Percentiles rank a stretch among this genome's conserved stretches.
Conservation (phyloP, 1,284 basidiomycete species). For the Singerocomus inundabilis region DNA sequence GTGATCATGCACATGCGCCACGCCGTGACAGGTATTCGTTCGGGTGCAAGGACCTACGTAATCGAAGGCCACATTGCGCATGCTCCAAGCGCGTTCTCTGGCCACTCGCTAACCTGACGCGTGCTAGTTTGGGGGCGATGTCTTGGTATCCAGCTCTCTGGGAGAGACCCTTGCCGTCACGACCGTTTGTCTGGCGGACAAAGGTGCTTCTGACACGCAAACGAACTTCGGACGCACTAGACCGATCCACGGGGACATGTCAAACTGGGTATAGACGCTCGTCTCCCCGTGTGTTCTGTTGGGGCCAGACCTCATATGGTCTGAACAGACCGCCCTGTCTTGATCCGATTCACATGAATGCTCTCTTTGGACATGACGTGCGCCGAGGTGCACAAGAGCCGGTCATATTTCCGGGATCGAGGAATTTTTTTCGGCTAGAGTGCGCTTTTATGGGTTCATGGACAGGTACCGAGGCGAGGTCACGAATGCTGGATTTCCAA, state of each 20-base stretch:
- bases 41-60: conserved; percentile 5
- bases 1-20: neutral
- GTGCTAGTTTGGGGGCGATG: too few relatives aligned
- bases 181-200: neutral
- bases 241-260: too few relatives aligned
- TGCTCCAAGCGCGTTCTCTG: neutral
- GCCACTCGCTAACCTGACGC: conserved; percentile 1
- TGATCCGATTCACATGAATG: conserved; percentile 11
- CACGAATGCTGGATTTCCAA: neutral
- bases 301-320: neutral
- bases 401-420: neutral
- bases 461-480: neutral
- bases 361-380: conserved; percentile 1
- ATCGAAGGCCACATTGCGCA: conserved; percentile 7
- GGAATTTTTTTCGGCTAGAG: conserved; percentile 4
- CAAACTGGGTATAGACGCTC: too few relatives aligned
- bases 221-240: too few relatives aligned
- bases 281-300: neutral
- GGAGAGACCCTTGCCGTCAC: neutral
- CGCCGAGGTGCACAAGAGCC: neutral
- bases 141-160: too few relatives aligned
- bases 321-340: neutral
- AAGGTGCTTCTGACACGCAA: too few relatives aligned
- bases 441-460: conserved; percentile 14
- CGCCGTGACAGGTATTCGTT: neutral